Evolutionary conservation across 2,329 filamentous ascomycete species (phyloP).

Genomic region (Ceratocystis variospora): DNA sequence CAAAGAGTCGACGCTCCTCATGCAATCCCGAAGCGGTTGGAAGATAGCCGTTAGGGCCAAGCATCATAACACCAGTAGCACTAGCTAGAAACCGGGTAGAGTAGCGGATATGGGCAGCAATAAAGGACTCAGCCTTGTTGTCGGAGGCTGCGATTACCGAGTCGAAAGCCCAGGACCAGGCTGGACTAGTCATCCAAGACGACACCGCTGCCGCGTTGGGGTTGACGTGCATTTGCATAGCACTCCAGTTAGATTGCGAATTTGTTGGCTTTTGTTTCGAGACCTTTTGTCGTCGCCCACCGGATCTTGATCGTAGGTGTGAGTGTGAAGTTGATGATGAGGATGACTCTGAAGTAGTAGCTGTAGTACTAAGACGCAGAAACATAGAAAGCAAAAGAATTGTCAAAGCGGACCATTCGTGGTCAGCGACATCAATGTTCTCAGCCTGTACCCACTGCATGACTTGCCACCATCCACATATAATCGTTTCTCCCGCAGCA

Average conservation of each 20-base stretch:
- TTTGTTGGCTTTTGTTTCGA: background rate
- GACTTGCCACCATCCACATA: conserved; percentile 60
- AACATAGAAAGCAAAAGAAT: conserved; percentile 52
- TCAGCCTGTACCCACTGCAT: conserved; percentile 51
- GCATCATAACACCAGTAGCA: conserved; percentile 39
- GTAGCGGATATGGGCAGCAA: conserved; percentile 40
- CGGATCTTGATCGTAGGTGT: conserved; percentile 9
- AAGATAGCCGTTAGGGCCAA: conserved; percentile 45
- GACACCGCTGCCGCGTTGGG: conserved; percentile 38
- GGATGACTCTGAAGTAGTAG: conserved; percentile 22
- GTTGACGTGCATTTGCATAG: conserved; percentile 34
- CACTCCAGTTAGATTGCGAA: conserved; percentile 31
- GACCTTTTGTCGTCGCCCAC: conserved; percentile 27
- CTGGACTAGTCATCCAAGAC: conserved; percentile 45
- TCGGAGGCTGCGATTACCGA: conserved; percentile 27
- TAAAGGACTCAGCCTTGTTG: conserved; percentile 28
- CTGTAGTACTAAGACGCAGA: conserved; percentile 36
- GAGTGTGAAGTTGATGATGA: conserved; percentile 5
- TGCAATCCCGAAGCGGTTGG: conserved; percentile 44
- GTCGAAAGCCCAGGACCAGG: conserved; percentile 61
- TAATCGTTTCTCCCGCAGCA: conserved; percentile 43
- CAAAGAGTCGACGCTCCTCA: conserved; percentile 43
- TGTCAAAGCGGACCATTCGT: conserved; percentile 57
- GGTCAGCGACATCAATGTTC: conserved; percentile 34
- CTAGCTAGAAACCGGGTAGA: conserved; percentile 54